Evolutionary conservation across 805 yeast species (phyloP), one percentile per base, ranked within the genome.

Genomic region (Yarrowia yakushimensis): DNA sequence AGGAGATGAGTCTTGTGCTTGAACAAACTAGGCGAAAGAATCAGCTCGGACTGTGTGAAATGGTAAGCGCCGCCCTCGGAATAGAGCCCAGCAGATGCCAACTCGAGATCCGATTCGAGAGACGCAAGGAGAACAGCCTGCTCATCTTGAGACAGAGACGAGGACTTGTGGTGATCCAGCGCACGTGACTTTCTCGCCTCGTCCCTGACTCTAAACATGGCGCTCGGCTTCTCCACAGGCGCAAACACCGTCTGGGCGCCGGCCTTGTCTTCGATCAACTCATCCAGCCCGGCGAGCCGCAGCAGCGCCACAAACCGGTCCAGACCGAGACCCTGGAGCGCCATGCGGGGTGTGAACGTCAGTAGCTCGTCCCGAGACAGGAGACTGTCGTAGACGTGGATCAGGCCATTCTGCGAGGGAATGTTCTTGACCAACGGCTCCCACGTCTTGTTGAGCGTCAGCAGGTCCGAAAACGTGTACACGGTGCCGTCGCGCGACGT

Each of bases 301-400:
- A 90, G 67, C 67, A 90, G 96, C n/a, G 81, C 79, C 6, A 88
- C 92, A 70, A 89, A 84, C 27, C 77, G 77, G 2, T 85, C 77
- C 57, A 83, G 84, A 64, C 84, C 80, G 45, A 85, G 70, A 0
- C 88, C 90, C 60, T 82, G 74, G 2, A 87, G 71, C 66, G 83
- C 81, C 69, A 84, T 86, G 66, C 84, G 78, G 0, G 83, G 82
- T 31, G 83, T 83, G 67, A 83, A 81, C 1, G 65, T 66, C 18
- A 82, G 60, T 30, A 63, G 31, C 22, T 22, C 41, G 13, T 27
- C 65, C 57, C 37, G 39, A n/a, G 62, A 74, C 66, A 17, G 72
- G 8, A 74, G 60, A 15, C 72, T 66, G 22, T 77, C 73, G 68
- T 81, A 83, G 22, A 79, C 67, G 69, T 85, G 86, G 0, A 81